phyloP scores from a whole-genome alignment of 2,329 filamentous ascomycete genomes.

The Pseudopyricularia javanii region DNA sequence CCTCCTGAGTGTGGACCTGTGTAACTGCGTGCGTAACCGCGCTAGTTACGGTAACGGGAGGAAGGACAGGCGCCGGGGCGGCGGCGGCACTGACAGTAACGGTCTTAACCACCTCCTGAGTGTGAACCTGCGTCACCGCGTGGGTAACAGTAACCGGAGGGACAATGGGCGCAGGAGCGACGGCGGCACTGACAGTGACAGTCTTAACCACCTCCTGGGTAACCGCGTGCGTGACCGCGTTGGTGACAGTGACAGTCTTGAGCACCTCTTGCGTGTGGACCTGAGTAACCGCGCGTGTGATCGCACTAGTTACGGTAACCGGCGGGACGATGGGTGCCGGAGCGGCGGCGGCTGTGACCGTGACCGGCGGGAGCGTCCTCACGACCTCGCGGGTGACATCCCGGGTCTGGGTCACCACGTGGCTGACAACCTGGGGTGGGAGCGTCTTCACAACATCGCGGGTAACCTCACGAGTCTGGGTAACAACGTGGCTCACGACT shows the following conservation, averaged over 20 bases:
- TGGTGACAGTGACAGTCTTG: background rate
- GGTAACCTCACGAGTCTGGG: background rate
- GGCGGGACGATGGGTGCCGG: background rate
- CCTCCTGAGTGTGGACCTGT: background rate
- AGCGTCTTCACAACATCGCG: background rate
- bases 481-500: background rate
- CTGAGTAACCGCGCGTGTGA: background rate
- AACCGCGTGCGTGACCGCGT: too few species aligned
- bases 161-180: background rate
- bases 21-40: background rate
- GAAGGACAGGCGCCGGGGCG: background rate
- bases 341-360: background rate
- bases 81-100: background rate
- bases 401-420: background rate
- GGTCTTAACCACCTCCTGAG: background rate
- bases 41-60: background rate
- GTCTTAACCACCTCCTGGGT: background rate
- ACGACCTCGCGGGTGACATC: background rate
- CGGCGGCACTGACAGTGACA: background rate
- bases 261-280: background rate
- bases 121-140: background rate
- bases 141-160: background rate
- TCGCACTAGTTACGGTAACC: background rate
- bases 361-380: background rate
- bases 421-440: background rate